These are phyloP conservation scores for Pouteria glomerata DNA, from an alignment of 148 eudicot species.

Conservation along the genomic window DNA sequence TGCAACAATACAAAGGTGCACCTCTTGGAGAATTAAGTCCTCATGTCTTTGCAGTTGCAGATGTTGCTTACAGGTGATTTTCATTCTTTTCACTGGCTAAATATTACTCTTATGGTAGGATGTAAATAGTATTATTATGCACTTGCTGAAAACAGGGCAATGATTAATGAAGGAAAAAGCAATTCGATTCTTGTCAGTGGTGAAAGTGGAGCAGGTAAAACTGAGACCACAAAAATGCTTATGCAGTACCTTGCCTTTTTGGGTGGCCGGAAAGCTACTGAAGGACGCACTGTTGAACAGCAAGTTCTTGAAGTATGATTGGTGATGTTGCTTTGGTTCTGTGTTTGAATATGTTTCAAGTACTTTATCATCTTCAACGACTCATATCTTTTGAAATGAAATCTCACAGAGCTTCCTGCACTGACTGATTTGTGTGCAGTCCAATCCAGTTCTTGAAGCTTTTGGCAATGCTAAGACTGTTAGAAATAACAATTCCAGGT, in stretches of 20 bases:
- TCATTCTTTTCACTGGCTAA: conserved; percentile 9
- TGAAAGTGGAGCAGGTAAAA: conserved; percentile 98
- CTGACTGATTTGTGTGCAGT: conserved; percentile 50
- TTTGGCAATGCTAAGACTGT: conserved; percentile 99
- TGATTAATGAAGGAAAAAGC: conserved; percentile 86
- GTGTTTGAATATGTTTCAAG: neutral
- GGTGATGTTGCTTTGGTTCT: neutral
- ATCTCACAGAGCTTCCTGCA: conserved; percentile 5
- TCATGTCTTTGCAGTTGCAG: conserved; percentile 97
- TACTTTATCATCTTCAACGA: neutral
- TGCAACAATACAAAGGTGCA: conserved; percentile 98
- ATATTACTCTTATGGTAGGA: neutral
- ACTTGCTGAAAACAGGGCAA: conserved; percentile 56
- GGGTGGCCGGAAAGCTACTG: conserved; percentile 92
- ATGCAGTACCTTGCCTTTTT: conserved; percentile 92
- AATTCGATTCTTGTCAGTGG: conserved; percentile 94
- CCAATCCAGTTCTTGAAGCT: conserved; percentile 99
- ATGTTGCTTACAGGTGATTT: conserved; percentile 81
- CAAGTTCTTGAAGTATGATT: conserved; percentile 94
- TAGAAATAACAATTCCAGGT: conserved; percentile 99
- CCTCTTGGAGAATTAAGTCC: conserved; percentile 92
- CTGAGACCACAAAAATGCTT: conserved; percentile 98
- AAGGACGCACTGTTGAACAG: conserved; percentile 96
- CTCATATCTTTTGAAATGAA: neutral
- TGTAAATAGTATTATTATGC: neutral